Conservation (phyloP, 495 filamentous ascomycete species). For the Neurospora sp. region DNA sequence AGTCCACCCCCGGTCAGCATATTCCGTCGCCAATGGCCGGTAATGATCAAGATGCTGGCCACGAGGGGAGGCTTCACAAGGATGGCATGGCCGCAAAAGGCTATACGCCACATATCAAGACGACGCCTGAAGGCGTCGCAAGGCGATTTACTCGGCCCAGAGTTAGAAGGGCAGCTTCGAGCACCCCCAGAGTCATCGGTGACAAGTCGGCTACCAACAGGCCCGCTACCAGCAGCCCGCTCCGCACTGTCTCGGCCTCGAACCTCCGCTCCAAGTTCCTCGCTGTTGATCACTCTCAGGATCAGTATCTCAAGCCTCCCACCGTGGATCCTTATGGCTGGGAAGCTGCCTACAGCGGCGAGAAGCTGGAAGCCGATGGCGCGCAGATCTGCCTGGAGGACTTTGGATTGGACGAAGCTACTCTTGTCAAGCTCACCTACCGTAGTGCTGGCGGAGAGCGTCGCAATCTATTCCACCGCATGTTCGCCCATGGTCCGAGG, state of each 20-base stretch:
- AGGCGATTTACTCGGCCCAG: slow-evolving; percentile 21
- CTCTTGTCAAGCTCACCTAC: slow-evolving; percentile 4
- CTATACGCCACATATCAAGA: slow-evolving; percentile 13
- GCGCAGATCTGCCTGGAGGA: slow-evolving; percentile 4
- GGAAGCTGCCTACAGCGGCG: slow-evolving; percentile 24
- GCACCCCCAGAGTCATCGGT: slow-evolving; percentile 1
- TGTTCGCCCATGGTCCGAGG: slow-evolving; percentile 23
- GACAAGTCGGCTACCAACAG: slow-evolving; percentile 6
- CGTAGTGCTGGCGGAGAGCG: slow-evolving; percentile 23
- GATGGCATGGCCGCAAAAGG: slow-evolving; percentile 47
- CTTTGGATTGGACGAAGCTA: slow-evolving; percentile 1
- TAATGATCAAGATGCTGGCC: slow-evolving; percentile 18
- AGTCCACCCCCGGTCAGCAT: slow-evolving; percentile 36
- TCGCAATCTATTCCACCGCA: slow-evolving; percentile 33
- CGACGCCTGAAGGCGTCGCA: slow-evolving; percentile 10
- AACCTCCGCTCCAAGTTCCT: slow-evolving; percentile 31
- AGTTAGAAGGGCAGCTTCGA: slow-evolving; percentile 10
- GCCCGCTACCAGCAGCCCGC: neutral
- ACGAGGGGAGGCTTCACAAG: slow-evolving; percentile 24
- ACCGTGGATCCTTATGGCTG: slow-evolving; percentile 38
- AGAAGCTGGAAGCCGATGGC: slow-evolving; percentile 23
- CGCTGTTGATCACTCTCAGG: neutral
- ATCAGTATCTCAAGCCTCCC: slow-evolving; percentile 12
- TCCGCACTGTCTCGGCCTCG: slow-evolving; percentile 30
- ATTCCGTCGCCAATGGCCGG: slow-evolving; percentile 23